Evolutionary conservation across 2,329 filamentous ascomycete genomes (phyloP).

Genomic region (Beauveria varroae): DNA sequence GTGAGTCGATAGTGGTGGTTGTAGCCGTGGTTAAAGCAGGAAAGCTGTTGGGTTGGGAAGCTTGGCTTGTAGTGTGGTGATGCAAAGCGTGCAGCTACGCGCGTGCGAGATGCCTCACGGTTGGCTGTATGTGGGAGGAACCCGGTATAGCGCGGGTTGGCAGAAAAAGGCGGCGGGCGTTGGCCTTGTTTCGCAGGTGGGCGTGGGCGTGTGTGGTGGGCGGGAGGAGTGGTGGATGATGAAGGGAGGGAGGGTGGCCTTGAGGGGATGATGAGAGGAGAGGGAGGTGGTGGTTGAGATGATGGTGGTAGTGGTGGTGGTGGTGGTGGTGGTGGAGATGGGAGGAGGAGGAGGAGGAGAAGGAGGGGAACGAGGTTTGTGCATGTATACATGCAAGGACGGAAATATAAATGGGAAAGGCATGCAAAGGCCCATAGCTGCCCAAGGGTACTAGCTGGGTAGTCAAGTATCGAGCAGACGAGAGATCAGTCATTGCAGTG

Average conservation of each 20-base stretch:
- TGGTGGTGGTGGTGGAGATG: conserved; percentile 17
- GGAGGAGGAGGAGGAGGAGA: conserved; percentile 9
- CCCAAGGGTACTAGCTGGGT: background rate
- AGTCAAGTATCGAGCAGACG: too few relatives aligned
- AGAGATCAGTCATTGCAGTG: too few relatives aligned
- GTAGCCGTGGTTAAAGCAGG: background rate
- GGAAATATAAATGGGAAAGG: conserved; percentile 8
- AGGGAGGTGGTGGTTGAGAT: conserved; percentile 14
- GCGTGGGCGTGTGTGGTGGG: conserved; percentile 12
- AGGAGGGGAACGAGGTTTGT: conserved; percentile 6
- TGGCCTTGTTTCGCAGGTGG: background rate
- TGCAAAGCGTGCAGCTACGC: conserved; percentile 10
- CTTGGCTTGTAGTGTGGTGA: conserved; percentile 4
- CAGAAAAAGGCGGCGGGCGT: background rate
- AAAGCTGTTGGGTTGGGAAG: background rate
- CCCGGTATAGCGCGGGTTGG: background rate
- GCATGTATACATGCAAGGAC: conserved; percentile 9
- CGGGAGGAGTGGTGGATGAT: conserved; percentile 15
- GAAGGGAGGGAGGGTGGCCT: conserved; percentile 13
- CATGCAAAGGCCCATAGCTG: background rate
- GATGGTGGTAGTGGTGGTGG: conserved; percentile 18
- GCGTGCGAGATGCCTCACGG: conserved; percentile 10
- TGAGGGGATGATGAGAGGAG: background rate
- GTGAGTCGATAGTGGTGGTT: background rate
- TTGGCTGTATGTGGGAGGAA: background rate